Evolutionary conservation across 2,329 filamentous ascomycete species (phyloP).

Genomic region (Albophoma yamanashiensis): DNA sequence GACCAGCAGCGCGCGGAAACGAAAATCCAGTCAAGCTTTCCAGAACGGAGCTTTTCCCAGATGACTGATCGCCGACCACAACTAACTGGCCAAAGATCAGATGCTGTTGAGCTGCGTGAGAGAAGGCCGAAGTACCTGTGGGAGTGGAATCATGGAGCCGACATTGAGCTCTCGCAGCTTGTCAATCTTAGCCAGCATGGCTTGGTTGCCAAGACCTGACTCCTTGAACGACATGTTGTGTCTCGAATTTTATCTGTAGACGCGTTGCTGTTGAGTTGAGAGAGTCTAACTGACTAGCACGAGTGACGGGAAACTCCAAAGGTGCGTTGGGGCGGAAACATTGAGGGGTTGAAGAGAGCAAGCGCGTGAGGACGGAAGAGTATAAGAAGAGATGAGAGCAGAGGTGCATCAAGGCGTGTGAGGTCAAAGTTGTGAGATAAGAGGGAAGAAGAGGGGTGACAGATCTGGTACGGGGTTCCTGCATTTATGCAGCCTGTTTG

Average conservation of each 20-base stretch:
- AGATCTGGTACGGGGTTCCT: no score
- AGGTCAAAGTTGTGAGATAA: background rate
- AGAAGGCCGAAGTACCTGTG: constrained; percentile 41
- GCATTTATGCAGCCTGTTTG: no score
- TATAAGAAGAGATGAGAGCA: background rate
- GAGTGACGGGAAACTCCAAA: background rate
- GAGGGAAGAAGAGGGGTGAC: background rate
- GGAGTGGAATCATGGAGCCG: constrained; percentile 21
- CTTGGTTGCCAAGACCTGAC: constrained; percentile 8
- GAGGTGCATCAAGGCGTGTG: background rate
- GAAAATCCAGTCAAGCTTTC: constrained; percentile 48
- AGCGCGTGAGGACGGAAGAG: no score
- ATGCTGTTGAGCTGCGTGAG: constrained; percentile 23
- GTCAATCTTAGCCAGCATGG: constrained; percentile 25
- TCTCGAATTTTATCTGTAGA: no score
- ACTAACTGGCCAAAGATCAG: constrained; percentile 37
- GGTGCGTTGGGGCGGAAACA: no score
- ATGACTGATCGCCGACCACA: constrained; percentile 76
- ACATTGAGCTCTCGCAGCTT: constrained; percentile 29
- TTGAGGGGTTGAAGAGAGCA: no score
- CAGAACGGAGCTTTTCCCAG: constrained; percentile 75
- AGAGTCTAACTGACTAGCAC: background rate
- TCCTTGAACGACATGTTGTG: background rate
- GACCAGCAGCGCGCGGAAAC: constrained; percentile 30
- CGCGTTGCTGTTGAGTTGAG: background rate